Conservation (phyloP, 139 green algal species). For the Chlamydomonas sp. region DNA sequence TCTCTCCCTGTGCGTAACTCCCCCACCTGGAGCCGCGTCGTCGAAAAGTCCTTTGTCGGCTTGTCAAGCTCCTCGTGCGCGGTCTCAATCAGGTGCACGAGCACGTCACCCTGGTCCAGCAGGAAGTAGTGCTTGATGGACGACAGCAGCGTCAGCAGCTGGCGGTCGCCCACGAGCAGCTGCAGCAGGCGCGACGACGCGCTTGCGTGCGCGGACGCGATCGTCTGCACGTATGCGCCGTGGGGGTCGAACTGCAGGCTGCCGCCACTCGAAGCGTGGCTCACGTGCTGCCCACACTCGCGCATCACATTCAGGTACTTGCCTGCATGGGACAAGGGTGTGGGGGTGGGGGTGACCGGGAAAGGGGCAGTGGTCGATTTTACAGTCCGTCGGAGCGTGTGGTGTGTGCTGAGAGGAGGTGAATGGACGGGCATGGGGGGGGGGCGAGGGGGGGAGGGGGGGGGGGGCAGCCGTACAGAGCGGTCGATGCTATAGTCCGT, state of each 20-base stretch:
- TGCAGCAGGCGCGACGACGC: slow-evolving; percentile 49
- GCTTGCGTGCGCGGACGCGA: not conserved
- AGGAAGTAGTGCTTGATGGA: slow-evolving; percentile 61
- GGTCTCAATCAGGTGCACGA: slow-evolving; percentile 67
- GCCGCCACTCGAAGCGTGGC: slow-evolving; percentile 24
- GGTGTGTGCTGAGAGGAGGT: slow-evolving; percentile 1
- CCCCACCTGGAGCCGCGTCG: slow-evolving; percentile 67
- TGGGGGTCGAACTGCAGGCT: slow-evolving; percentile 18
- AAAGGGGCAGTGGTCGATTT: not conserved
- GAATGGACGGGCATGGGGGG: not conserved
- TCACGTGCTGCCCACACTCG: slow-evolving; percentile 50
- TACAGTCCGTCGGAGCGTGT: not conserved
- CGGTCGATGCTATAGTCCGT: not conserved
- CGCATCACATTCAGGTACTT: slow-evolving; percentile 87
- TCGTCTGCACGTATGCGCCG: not conserved
- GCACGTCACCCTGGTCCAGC: slow-evolving; percentile 65
- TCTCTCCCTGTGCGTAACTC: too few relatives aligned
- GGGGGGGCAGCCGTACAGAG: not conserved
- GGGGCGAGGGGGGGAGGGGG: not conserved
- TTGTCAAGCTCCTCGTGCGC: slow-evolving; percentile 66
- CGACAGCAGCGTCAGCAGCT: slow-evolving; percentile 48
- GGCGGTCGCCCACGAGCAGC: slow-evolving; percentile 45
- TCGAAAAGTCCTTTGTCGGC: slow-evolving; percentile 38
- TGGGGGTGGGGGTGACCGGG: not conserved
- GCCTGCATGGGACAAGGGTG: slow-evolving; percentile 34